A percentile compares a stretch with the other conserved stretches of the same genome.
These are phyloP conservation scores for Trichosanthes cucumerina DNA, from an alignment of 306 rosid species.

Conservation along the genomic window DNA sequence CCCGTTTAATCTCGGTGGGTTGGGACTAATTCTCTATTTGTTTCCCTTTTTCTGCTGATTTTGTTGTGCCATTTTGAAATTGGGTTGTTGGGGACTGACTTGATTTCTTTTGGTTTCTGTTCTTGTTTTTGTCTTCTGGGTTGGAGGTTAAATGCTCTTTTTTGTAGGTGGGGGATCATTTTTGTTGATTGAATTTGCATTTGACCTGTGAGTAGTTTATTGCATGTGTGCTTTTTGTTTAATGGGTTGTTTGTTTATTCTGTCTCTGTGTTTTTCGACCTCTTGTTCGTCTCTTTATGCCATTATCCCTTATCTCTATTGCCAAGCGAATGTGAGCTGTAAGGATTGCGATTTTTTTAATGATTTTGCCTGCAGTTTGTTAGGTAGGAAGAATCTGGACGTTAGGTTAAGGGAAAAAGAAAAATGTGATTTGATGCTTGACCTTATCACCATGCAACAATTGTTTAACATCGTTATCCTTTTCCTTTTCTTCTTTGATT, in stretches of 20 bases:
- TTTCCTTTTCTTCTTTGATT: neutral
- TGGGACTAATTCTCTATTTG: neutral
- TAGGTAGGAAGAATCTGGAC: conserved; percentile 5
- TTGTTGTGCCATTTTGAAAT: neutral
- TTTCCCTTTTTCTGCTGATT: neutral
- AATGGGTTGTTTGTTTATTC: neutral
- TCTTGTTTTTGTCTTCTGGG: neutral
- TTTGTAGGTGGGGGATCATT: neutral
- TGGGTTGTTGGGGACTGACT: neutral
- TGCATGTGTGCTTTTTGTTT: neutral
- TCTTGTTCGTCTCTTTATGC: neutral
- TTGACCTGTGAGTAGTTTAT: neutral
- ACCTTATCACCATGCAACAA: neutral
- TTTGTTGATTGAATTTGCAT: neutral
- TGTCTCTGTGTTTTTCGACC: neutral
- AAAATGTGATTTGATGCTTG: neutral
- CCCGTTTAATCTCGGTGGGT: conserved; percentile 30
- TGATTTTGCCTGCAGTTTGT: neutral
- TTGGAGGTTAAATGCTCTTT: neutral
- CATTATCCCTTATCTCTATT: neutral
- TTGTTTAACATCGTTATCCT: neutral
- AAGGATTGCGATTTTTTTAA: neutral
- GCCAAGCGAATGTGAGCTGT: neutral
- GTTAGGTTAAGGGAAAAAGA: neutral
- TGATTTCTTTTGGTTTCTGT: neutral